These are phyloP conservation scores for Monilinia vaccinii-corymbosi DNA, from an alignment of 2,329 filamentous ascomycete species.

Conservation along the genomic window DNA sequence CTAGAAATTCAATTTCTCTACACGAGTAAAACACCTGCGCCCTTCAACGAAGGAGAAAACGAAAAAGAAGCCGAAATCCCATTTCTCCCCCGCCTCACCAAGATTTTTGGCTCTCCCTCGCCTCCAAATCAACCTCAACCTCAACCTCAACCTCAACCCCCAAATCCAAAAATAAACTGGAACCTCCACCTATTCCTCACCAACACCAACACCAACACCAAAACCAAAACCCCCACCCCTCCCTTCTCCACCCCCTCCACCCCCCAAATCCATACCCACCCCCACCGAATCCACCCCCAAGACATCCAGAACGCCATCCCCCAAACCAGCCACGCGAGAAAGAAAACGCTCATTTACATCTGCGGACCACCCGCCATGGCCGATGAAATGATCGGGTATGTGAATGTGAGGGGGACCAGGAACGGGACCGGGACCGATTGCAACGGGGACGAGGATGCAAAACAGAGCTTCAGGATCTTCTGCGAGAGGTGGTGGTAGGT, in stretches of 20 bases:
- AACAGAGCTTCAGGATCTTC: too few relatives aligned
- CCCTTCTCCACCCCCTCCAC: too few relatives aligned
- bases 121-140: neutral
- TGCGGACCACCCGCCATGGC: neutral
- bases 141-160: neutral
- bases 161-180: too few relatives aligned
- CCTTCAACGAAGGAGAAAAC: neutral
- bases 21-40: neutral
- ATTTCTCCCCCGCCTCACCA: neutral
- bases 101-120: neutral
- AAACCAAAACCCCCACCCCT: too few relatives aligned
- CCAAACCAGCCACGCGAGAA: neutral
- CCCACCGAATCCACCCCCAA: too few relatives aligned
- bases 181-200: neutral
- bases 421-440: too few relatives aligned
- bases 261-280: neutral
- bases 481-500: too few relatives aligned
- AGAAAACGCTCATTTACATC: neutral
- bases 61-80: neutral
- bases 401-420: too few relatives aligned
- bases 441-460: too few relatives aligned
- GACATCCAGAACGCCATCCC: neutral
- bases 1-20: neutral
- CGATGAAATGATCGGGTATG: neutral
- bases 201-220: too few relatives aligned